These are phyloP conservation scores for Colletotrichum phormii DNA, from an alignment of 2,329 filamentous ascomycete genomes.

Conservation along the genomic window DNA sequence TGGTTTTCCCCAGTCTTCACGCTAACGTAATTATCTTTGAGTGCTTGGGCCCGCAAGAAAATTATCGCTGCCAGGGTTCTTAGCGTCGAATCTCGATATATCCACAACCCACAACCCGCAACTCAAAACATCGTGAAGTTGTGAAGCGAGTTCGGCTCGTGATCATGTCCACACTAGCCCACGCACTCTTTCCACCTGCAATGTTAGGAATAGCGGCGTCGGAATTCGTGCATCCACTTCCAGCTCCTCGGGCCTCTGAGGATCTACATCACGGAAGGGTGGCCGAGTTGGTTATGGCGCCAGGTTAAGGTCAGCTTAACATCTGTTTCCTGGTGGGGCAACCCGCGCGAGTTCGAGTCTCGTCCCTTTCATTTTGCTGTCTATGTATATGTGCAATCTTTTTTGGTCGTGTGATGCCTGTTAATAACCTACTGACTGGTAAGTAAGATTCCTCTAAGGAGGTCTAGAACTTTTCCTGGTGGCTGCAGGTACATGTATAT, in stretches of 20 bases:
- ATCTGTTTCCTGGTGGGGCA: constrained; percentile 15
- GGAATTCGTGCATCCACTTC: background rate
- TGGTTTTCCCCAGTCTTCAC: background rate
- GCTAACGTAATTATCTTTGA: background rate
- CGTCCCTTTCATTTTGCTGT: constrained; percentile 1
- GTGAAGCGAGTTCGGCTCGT: background rate
- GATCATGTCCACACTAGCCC: background rate
- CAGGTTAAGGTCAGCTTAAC: constrained; percentile 15
- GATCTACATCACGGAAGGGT: background rate
- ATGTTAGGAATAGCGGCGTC: background rate
- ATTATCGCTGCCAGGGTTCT: background rate
- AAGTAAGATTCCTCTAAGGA: no score
- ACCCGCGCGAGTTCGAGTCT: constrained; percentile 14
- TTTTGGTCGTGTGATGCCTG: background rate
- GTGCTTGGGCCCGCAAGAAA: background rate
- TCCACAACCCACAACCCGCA: background rate
- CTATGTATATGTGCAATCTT: background rate
- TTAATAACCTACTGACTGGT: background rate
- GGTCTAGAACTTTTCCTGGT: background rate
- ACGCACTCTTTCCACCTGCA: background rate
- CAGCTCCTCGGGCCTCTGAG: no score
- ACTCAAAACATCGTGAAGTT: background rate
- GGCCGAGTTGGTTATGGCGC: constrained; percentile 17
- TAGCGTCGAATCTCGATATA: background rate
- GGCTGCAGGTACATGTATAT: no score